Evolutionary conservation across 495 filamentous ascomycete species (phyloP).

Genomic region (Podospora conica): DNA sequence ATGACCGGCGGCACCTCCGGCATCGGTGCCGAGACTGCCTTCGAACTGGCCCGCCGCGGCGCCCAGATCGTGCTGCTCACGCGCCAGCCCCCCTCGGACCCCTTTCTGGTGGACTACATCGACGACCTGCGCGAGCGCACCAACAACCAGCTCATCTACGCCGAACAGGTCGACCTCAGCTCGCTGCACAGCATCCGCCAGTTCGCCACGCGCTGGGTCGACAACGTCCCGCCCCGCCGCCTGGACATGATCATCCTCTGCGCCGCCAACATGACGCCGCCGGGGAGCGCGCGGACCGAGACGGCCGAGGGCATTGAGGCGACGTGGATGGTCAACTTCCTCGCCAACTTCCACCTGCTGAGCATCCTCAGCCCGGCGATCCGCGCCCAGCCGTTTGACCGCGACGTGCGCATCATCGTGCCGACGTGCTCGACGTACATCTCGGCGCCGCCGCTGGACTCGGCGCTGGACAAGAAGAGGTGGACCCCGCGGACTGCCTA

Average conservation of each 20-base stretch:
- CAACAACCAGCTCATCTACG: slow-evolving; percentile 86
- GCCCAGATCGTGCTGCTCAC: slow-evolving; percentile 90
- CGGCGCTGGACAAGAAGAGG: slow-evolving; percentile 36
- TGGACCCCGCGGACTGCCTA: slow-evolving; percentile 57
- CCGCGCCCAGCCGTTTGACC: slow-evolving; percentile 81
- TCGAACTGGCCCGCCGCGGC: slow-evolving; percentile 71
- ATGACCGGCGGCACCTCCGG: slow-evolving; percentile 94
- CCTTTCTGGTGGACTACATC: slow-evolving; percentile 88
- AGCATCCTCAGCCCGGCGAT: slow-evolving; percentile 84
- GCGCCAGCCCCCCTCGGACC: slow-evolving; percentile 68
- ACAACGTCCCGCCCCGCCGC: slow-evolving; percentile 86
- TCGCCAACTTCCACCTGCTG: slow-evolving; percentile 91
- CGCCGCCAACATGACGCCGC: slow-evolving; percentile 66
- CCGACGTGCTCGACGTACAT: slow-evolving; percentile 85
- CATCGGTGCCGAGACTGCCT: slow-evolving; percentile 71
- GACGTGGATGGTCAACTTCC: slow-evolving; percentile 91
- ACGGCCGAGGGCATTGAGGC: slow-evolving; percentile 77
- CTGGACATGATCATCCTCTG: slow-evolving; percentile 90
- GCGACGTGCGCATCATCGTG: slow-evolving; percentile 84
- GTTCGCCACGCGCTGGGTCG: slow-evolving; percentile 98
- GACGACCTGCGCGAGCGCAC: slow-evolving; percentile 74
- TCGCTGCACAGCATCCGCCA: slow-evolving; percentile 80
- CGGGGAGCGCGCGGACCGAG: slow-evolving; percentile 42
- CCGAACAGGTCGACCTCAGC: slow-evolving; percentile 86
- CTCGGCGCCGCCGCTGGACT: slow-evolving; percentile 54